Evolutionary conservation across 108 stramenopile genomes (phyloP).

Genomic region (Seminavis robusta): DNA sequence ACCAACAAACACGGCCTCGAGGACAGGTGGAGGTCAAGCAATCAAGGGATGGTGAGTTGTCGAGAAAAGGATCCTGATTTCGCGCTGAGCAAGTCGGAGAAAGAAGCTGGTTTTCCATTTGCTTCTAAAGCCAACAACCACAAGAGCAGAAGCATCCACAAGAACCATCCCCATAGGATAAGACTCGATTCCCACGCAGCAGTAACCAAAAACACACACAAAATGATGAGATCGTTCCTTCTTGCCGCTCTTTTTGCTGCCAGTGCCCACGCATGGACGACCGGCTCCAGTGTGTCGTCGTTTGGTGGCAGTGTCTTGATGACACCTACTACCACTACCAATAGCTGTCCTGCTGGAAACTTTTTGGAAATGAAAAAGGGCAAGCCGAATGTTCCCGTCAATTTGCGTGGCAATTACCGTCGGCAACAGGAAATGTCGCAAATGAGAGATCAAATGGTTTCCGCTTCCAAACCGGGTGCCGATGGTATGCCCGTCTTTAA

Average conservation of each 20-base stretch:
- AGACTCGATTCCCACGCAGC: too few species aligned
- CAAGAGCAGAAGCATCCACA: too few species aligned
- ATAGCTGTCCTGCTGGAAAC: background rate
- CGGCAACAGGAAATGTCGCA: conserved; percentile 61
- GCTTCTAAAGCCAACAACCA: too few species aligned
- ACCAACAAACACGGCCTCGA: too few species aligned
- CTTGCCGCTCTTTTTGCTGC: background rate
- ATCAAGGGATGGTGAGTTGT: too few species aligned
- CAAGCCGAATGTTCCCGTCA: conserved; percentile 68
- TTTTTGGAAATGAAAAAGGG: conserved; percentile 77
- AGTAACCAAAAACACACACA: background rate
- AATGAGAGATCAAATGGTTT: conserved; percentile 71
- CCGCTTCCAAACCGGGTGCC: conserved; percentile 46
- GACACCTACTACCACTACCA: background rate
- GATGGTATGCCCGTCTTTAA: conserved; percentile 88
- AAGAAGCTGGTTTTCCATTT: too few species aligned
- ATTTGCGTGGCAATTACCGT: conserved; percentile 73
- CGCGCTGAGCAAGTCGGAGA: too few species aligned
- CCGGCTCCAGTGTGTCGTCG: conserved; percentile 5
- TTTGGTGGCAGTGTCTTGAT: conserved; percentile 26
- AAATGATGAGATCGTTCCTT: background rate
- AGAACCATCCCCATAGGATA: too few species aligned
- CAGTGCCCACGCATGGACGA: background rate
- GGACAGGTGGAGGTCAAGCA: too few species aligned
- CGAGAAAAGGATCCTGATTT: too few species aligned